Base-by-base conservation (phyloP, 2,329 filamentous ascomycete species). In the Colletotrichum plurivorum region DNA sequence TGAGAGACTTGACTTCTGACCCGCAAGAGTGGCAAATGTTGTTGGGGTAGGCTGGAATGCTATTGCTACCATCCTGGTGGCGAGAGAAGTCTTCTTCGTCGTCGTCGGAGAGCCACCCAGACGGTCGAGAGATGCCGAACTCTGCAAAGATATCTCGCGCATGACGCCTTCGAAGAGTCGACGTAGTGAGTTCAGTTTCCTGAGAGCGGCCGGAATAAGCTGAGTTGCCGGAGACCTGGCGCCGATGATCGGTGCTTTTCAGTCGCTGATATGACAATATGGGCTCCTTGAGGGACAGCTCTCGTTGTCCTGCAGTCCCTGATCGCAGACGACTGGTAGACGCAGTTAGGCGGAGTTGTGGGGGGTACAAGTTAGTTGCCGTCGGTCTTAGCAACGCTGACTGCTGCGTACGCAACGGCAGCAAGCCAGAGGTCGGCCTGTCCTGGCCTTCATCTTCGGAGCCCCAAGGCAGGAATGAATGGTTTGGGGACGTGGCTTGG, bases 11-110 rank as follows among this genome's bases (percentile, higher is more conserved):
- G 45, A 84, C 79, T 48, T 76, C 78, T 52, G 81, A 79, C 13
- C 82, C 82, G 71, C 87, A 89, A 10, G 85, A 76, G 72, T 88
- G 87, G 69, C 87, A 89, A 27, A 83, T 75, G 60, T 80, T 82
- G 48, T 75, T 73, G 51, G 71, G 74, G 66, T 72, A 70, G 67
- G 65, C 73, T 63, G 73, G 73, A 63, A 71, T 75, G 70, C 74
- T 73, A 66, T 77, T 78, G 52, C 68, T 66, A 7, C 79, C 78
- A 74, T 79, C 78, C 69, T 76, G 74, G 4, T 62, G 56, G n/a
- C 57, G 69, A 60, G 60, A 68, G 22, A 51, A 54, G 45, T 67
- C 67, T 52, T 73, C 70, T 31, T 74, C 72, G 70, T 78, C 78
- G n/a, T 80, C 78, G 46, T 84, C 82, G 60, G 82, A 83, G 51